A percentile compares a stretch with the other conserved stretches of the same genome.
Conservation (phyloP, 2,329 filamentous ascomycete genomes). For the Cladophialophora chaetospira region DNA sequence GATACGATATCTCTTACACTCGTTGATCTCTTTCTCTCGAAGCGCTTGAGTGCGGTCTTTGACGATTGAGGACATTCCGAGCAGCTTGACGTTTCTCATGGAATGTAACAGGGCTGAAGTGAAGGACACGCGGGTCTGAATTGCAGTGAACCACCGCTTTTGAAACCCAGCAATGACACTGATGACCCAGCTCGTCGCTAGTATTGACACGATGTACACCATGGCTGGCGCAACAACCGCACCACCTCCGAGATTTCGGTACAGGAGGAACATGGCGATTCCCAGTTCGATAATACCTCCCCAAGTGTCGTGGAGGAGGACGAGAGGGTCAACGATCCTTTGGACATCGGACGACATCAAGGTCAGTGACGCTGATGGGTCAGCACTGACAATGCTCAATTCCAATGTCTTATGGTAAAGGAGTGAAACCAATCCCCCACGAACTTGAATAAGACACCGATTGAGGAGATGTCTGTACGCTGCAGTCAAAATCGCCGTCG, state of each 20-base stretch:
- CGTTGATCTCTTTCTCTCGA: constrained; percentile 44
- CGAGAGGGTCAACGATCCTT: constrained; percentile 45
- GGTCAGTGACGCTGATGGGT: constrained; percentile 46
- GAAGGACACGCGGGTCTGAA: constrained; percentile 52
- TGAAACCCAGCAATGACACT: constrained; percentile 42
- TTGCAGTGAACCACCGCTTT: constrained; percentile 53
- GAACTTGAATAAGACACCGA: constrained; percentile 47
- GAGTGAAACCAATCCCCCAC: constrained; percentile 50
- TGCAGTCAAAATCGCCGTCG: constrained; percentile 45
- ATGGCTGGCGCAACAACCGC: constrained; percentile 50
- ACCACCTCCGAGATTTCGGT: constrained; percentile 45
- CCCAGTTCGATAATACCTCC: constrained; percentile 48
- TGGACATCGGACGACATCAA: constrained; percentile 52
- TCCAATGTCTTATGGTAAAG: constrained; percentile 53
- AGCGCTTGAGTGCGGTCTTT: constrained; percentile 43
- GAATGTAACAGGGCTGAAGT: constrained; percentile 52
- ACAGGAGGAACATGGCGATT: constrained; percentile 48
- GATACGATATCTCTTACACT: constrained; percentile 45
- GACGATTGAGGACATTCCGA: constrained; percentile 48
- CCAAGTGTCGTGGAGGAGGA: constrained; percentile 50
- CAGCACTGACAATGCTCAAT: constrained; percentile 37
- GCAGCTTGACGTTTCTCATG: constrained; percentile 57
- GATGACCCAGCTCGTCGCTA: constrained; percentile 19
- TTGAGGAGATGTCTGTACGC: constrained; percentile 48
- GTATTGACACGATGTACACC: constrained; percentile 34